Percentiles rank a stretch among this genome's conserved stretches.
Conservation (phyloP, 768 basidiomycete genomes). For the Pholiota conissans region DNA sequence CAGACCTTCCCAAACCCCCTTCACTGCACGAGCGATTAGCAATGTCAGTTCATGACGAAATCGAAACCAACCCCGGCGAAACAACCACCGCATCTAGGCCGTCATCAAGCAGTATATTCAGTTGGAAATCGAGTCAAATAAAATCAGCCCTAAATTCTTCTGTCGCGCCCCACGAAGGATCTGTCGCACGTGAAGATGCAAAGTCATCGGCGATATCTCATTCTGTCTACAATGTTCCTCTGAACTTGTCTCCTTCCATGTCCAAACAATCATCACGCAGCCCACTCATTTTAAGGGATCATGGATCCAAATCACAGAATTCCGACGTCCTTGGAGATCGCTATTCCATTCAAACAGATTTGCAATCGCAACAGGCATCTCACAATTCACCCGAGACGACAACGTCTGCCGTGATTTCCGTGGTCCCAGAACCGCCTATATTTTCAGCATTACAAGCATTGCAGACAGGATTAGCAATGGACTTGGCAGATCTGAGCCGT, state of each 20-base stretch:
- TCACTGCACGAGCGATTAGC: slow-evolving; percentile 13
- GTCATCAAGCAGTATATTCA: background rate
- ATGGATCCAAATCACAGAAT: background rate
- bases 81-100: background rate
- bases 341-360: background rate
- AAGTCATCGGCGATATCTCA: background rate
- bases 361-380: background rate
- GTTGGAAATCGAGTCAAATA: background rate
- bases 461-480: slow-evolving; percentile 20
- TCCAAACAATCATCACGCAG: background rate
- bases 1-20: background rate
- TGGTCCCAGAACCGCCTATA: no score
- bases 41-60: background rate
- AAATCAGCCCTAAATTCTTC: background rate
- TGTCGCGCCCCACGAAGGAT: background rate
- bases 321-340: background rate
- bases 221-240: background rate
- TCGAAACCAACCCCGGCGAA: background rate
- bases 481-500: slow-evolving; percentile 21
- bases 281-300: background rate
- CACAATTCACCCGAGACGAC: no score
- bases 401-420: no score
- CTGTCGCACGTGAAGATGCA: background rate
- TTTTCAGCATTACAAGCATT: slow-evolving; percentile 21
- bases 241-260: background rate